Evolutionary conservation across 1,284 basidiomycete species (phyloP), one percentile per base, ranked within the genome.

Genomic region (Cryptococcus sp.): DNA sequence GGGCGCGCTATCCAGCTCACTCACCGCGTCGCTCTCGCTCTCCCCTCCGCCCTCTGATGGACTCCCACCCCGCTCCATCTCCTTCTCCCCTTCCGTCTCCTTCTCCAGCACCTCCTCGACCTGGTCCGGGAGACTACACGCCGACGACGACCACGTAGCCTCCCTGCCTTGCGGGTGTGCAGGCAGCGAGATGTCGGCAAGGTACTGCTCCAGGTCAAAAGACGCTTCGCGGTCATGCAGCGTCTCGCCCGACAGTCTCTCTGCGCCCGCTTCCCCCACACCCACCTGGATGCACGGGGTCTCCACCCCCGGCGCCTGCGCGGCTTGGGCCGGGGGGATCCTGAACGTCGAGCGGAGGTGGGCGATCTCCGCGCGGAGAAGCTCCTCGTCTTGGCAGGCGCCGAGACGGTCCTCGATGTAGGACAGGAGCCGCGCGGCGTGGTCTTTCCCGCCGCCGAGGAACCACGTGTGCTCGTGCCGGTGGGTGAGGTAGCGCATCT

Each of bases 131-230:
- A 35, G 46, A 18, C 16, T 33, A 33, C 44, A 35, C 52, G 50
- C 20, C 51, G 21, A 21, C 33, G 20, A 21, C 52, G n/a, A 21
- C 42, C 20, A 46, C 44, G 9, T 36, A 18, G n/a, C 4, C 28
- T 38, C 36, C 24, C 33, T 45, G 39, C 7, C 16, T 18, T 13
- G 43, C 11, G n/a, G n/a, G n/a, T n/a, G n/a, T n/a, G 46, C 12
- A 46, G 52, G 50, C 33, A 48, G 47, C 20, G 55, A 45, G 21
- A 70, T 62, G 40, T 69, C 68, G 13, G 54, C 56, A 35, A 70
- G 52, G 50, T 70, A 73, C 44, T 66, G 60, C n/a, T 71, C 71
- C 6, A 73, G 56, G 52, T 73, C 70, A 49, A 70, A 68, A 7
- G 67, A 56, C 6, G 50, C 47, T 21, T 48, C 57, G 5, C 53